Evolutionary conservation across 495 filamentous ascomycete genomes (phyloP).

Genomic region (Penicillium fimorum): DNA sequence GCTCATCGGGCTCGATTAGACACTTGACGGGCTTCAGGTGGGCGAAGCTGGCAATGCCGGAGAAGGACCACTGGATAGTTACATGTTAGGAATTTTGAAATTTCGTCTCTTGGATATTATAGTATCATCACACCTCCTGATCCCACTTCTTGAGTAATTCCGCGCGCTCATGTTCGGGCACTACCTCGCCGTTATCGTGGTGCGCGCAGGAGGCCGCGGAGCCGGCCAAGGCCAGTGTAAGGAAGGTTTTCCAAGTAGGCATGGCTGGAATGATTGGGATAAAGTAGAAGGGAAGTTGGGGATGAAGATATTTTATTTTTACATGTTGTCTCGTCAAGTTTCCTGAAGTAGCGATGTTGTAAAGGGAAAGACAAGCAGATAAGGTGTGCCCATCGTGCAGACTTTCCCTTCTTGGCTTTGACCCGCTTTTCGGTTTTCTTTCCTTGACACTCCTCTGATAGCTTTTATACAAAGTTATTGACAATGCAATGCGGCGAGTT

Average conservation of each 20-base stretch:
- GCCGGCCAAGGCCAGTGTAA: constrained; percentile 40
- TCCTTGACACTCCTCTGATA: constrained; percentile 11
- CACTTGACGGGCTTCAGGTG: constrained; percentile 75
- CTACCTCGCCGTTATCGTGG: constrained; percentile 39
- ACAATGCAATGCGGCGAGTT: constrained; percentile 79
- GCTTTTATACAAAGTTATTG: constrained; percentile 8
- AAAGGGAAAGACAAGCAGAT: constrained; percentile 32
- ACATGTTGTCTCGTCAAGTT: constrained; percentile 6
- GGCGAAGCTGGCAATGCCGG: constrained; percentile 77
- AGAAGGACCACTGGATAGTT: constrained; percentile 64
- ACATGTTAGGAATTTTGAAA: background rate
- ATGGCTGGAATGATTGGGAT: constrained; percentile 10
- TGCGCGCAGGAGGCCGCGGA: constrained; percentile 38
- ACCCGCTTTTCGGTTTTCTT: constrained; percentile 15
- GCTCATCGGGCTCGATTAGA: constrained; percentile 61
- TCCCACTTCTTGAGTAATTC: constrained; percentile 55
- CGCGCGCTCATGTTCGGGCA: constrained; percentile 42
- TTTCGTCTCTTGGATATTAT: background rate
- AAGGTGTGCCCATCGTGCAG: constrained; percentile 36
- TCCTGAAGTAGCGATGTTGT: constrained; percentile 20
- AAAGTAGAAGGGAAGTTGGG: constrained; percentile 19
- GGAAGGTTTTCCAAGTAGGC: constrained; percentile 28
- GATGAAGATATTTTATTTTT: constrained; percentile 14
- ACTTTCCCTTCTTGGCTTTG: constrained; percentile 46
- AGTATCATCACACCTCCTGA: constrained; percentile 41